Conservation (phyloP, 1,284 basidiomycete genomes). For the Ceratobasidium sp. region DNA sequence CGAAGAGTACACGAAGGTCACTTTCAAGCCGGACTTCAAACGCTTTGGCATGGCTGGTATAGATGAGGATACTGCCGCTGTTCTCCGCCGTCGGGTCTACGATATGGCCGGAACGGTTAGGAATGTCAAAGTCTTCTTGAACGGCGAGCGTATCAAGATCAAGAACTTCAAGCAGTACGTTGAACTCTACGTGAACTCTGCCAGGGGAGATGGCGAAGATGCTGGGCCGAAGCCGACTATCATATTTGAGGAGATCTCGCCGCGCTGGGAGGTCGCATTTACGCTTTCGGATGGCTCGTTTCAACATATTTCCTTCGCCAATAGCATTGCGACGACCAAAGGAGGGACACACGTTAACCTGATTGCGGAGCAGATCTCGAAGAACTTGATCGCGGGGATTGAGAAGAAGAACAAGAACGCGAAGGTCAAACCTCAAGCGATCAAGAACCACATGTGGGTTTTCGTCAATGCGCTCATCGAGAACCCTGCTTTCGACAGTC, state of each 20-base stretch:
- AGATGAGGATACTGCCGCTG: slow-evolving; percentile 88
- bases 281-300: slow-evolving; percentile 90
- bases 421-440: slow-evolving; percentile 88
- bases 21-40: slow-evolving; percentile 90
- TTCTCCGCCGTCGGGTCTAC: slow-evolving; percentile 94
- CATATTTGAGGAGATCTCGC: slow-evolving; percentile 80
- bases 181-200: slow-evolving; percentile 87
- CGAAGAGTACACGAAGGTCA: slow-evolving; percentile 94
- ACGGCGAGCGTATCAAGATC: slow-evolving; percentile 91
- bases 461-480: slow-evolving; percentile 96
- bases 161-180: slow-evolving; percentile 98
- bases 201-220: slow-evolving; percentile 72
- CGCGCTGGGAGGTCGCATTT: slow-evolving; percentile 96
- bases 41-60: slow-evolving; percentile 94
- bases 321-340: slow-evolving; percentile 96
- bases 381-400: slow-evolving; percentile 79
- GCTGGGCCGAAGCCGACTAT: slow-evolving; percentile 76
- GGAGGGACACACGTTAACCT: slow-evolving; percentile 94
- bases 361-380: slow-evolving; percentile 89
- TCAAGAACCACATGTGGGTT: slow-evolving; percentile 98
- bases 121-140: slow-evolving; percentile 92
- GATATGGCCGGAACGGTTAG: slow-evolving; percentile 96
- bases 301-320: slow-evolving; percentile 96
- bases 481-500: slow-evolving; percentile 99
- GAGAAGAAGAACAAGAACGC: slow-evolving; percentile 97